phyloP scores from a whole-genome alignment of 305 asterid species.

The Fraxinus floribunda region DNA sequence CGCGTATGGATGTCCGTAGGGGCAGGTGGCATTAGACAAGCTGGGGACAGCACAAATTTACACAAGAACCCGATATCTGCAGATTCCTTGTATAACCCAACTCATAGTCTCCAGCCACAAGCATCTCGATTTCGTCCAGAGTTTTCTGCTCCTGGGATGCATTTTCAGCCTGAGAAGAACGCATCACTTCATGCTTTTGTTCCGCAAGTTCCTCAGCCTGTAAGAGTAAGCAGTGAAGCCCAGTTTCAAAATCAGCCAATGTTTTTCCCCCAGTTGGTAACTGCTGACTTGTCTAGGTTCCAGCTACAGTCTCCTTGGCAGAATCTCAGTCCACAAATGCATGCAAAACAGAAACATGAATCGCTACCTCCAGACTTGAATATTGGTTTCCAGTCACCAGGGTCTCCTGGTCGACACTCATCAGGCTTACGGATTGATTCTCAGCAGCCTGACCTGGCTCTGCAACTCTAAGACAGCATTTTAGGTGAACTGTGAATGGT shows the following conservation, averaged over 20 bases:
- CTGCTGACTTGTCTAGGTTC: constrained; percentile 76
- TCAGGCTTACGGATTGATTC: constrained; percentile 80
- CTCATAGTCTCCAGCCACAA: constrained; percentile 52
- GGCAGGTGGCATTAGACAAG: constrained; percentile 70
- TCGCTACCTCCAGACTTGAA: constrained; percentile 85
- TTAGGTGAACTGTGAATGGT: neutral
- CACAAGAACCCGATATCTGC: constrained; percentile 52
- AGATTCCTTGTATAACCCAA: constrained; percentile 51
- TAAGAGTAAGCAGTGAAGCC: constrained; percentile 45
- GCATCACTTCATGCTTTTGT: constrained; percentile 50
- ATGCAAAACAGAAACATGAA: constrained; percentile 64
- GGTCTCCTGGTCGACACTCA: constrained; percentile 84
- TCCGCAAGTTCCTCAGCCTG: constrained; percentile 54
- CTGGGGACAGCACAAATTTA: constrained; percentile 38
- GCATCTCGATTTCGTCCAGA: constrained; percentile 50
- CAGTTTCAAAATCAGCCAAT: constrained; percentile 63
- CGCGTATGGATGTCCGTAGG: constrained; percentile 94
- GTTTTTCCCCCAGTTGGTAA: constrained; percentile 57
- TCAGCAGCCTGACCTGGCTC: constrained; percentile 99
- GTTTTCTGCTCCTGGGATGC: constrained; percentile 45
- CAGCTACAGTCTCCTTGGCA: constrained; percentile 68
- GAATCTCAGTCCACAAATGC: constrained; percentile 52
- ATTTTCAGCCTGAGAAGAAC: constrained; percentile 46
- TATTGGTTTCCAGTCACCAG: constrained; percentile 79
- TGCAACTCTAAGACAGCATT: constrained; percentile 60